Evolutionary conservation across 2,329 filamentous ascomycete genomes (phyloP).

Genomic region (Talaromyces sp.): DNA sequence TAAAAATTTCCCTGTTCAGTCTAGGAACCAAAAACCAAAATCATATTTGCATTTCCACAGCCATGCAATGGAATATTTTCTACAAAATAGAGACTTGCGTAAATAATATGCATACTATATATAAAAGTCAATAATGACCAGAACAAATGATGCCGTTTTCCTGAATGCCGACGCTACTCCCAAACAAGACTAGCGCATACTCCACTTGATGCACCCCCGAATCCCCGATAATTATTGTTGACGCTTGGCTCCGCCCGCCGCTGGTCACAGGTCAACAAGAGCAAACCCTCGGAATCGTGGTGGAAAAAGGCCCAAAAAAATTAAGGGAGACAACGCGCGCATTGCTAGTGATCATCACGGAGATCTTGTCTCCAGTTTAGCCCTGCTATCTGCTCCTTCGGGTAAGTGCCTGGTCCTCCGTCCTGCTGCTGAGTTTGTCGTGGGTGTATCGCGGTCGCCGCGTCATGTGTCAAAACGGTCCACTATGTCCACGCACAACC

Average conservation of each 20-base stretch:
- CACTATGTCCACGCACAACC: constrained; percentile 36
- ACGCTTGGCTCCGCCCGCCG: background rate
- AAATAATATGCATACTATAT: no score
- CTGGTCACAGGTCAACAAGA: background rate
- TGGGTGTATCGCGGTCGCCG: background rate
- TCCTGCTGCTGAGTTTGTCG: background rate
- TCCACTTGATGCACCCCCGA: background rate
- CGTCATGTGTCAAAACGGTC: constrained; percentile 2
- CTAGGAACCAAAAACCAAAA: no score
- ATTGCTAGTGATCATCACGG: background rate
- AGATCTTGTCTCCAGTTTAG: background rate
- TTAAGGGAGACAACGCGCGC: background rate
- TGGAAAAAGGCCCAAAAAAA: background rate
- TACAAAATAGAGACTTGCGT: no score
- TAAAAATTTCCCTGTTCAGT: no score
- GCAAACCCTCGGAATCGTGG: background rate
- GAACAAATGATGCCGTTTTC: no score
- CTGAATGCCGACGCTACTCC: background rate
- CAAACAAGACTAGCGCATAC: background rate
- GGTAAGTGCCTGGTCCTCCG: background rate
- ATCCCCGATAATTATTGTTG: background rate
- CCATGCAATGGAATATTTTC: no score
- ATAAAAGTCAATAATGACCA: no score
- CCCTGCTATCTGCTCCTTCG: background rate
- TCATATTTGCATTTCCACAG: no score